Conservation (phyloP, 768 basidiomycete species). For the Panaeolus cyanescens region DNA sequence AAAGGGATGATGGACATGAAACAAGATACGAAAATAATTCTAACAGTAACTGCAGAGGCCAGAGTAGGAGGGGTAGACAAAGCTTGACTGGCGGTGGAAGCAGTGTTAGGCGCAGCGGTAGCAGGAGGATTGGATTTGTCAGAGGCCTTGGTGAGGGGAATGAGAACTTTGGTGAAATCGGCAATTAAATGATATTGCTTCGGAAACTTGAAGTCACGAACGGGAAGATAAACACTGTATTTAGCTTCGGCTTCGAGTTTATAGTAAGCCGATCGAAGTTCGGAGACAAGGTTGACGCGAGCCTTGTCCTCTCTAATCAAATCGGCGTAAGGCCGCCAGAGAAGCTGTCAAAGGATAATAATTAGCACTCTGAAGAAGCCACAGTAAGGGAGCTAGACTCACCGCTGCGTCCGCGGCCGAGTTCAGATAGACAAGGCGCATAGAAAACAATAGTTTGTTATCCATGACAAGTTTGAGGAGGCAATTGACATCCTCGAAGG, state of each 20-base stretch:
- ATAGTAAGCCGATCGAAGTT: background rate
- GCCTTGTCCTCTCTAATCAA: background rate
- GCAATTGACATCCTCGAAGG: background rate
- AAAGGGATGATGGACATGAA: too few species aligned
- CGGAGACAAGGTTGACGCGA: background rate
- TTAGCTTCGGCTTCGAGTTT: background rate
- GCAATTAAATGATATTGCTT: background rate
- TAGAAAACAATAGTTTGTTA: background rate
- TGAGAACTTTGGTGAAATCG: background rate
- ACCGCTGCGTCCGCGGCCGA: background rate
- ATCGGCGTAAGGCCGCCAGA: background rate
- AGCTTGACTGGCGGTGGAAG: background rate
- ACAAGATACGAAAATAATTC: too few species aligned
- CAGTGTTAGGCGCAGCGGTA: background rate
- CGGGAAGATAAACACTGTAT: background rate
- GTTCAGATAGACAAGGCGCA: background rate
- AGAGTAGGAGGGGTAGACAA: too few species aligned
- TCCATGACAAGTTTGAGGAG: background rate
- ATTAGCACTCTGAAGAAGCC: too few species aligned
- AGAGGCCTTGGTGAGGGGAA: background rate
- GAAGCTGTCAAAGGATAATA: background rate
- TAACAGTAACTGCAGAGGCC: background rate
- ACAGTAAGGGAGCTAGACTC: background rate
- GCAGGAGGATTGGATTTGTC: background rate
- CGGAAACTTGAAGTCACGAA: background rate